Base-by-base conservation (phyloP, 441 rosid genomes). In the Euphorbia schlechtendalii region DNA sequence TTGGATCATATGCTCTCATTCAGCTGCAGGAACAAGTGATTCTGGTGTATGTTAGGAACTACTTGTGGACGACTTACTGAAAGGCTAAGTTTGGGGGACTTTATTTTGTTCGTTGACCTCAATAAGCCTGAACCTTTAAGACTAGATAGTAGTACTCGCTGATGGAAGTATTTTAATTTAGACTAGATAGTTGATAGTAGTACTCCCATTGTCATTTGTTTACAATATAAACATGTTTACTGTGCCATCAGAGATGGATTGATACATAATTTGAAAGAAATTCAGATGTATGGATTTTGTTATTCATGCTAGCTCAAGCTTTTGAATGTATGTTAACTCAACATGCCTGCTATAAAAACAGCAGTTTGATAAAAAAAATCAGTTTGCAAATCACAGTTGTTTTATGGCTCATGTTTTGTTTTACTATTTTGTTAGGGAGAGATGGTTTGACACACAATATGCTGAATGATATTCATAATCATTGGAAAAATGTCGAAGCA, bases 371-470 rank as follows among this genome's bases (percentile, higher is more conserved):
- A 15, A n/a, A n/a, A n/a, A n/a, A n/a, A n/a, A n/a, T n/a, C n/a
- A n/a, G n/a, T n/a, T n/a, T n/a, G n/a, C n/a, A n/a, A n/a, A n/a
- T n/a, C n/a, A n/a, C n/a, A n/a, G n/a, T n/a, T n/a, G n/a, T 22
- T 21, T 13, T 18, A 30, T 54, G 52, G 14, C 59, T 59, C 73
- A 21, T 61, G 9, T 5, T 38, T 5, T 38, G 41, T 5, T 38
- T 38, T 64, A 49, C 20, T 57, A 11, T 64, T 14, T 68, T 34
- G 70, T 57, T 71, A 89, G 98, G 99, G 68, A 76, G 99, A 81
- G 97, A 90, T 77, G 97, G 96, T 55, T 85, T 90, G 76, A 94
- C 97, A 40, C 96, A 94, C 72, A 94, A 90, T 66, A 94, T 94
- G 99, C 74, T 90, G 63, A 85, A 90, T 77, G 96, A 89, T 64